Percentiles rank a stretch among this genome's conserved stretches.
These are phyloP conservation scores for Tinospora cordifolia DNA, from an alignment of 164 flowering plant genomes.

Conservation along the genomic window DNA sequence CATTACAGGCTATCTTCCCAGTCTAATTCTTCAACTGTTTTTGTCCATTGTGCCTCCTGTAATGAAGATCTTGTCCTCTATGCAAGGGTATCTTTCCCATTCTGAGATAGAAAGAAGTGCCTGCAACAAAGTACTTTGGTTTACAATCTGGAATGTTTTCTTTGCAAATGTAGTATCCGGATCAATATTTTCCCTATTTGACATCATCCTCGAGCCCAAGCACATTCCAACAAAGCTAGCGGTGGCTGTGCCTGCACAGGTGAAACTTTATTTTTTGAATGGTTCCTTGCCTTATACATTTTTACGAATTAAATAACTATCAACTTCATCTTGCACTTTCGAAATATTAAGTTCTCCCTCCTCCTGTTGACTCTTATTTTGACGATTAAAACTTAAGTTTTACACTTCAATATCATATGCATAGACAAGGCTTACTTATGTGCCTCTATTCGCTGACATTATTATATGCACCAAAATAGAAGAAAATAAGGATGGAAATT, in stretches of 20 bases:
- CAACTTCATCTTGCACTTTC: no score
- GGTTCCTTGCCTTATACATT: background rate
- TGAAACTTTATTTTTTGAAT: conserved; percentile 13
- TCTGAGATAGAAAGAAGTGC: conserved; percentile 82
- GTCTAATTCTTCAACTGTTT: conserved; percentile 77
- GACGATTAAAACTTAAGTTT: no score
- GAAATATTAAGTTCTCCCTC: background rate
- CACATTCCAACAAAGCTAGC: conserved; percentile 59
- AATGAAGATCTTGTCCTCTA: conserved; percentile 69
- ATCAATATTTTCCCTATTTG: conserved; percentile 38
- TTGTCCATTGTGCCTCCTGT: conserved; percentile 65
- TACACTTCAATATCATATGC: no score
- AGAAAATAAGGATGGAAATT: no score
- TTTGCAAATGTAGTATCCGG: conserved; percentile 88
- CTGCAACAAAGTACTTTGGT: conserved; percentile 64
- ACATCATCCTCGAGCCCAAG: conserved; percentile 63
- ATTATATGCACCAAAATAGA: no score
- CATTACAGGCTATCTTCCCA: conserved; percentile 93
- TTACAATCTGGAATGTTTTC: conserved; percentile 87
- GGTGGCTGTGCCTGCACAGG: conserved; percentile 83
- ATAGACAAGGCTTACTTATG: no score
- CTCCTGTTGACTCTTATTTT: background rate
- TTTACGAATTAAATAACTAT: background rate
- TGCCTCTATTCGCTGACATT: no score
- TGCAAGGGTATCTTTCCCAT: conserved; percentile 67